Conservation (phyloP, 805 yeast species). For the Sporopachydermia quercuum region DNA sequence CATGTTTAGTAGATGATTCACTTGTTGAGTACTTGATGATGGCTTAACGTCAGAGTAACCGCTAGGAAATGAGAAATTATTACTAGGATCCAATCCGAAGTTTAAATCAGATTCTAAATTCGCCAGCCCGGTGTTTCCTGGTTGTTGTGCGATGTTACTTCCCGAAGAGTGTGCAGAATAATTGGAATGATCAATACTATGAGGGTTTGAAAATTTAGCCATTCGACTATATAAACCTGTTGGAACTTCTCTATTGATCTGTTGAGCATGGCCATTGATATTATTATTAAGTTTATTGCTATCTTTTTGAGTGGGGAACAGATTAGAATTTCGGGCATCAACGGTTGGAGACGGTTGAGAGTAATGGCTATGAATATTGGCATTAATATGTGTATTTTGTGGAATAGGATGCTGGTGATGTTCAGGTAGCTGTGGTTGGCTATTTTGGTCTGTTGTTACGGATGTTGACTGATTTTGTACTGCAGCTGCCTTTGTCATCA, state of each 20-base stretch:
- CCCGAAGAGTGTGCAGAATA: background rate
- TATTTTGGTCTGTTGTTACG: too few relatives aligned
- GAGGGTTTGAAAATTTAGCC: background rate
- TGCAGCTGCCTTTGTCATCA: slow-evolving; percentile 15
- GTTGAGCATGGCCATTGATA: background rate
- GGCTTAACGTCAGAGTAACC: too few relatives aligned
- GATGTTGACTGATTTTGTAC: background rate
- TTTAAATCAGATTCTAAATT: background rate
- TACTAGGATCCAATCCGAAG: too few relatives aligned
- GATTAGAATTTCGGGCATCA: background rate
- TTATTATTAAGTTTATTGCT: background rate
- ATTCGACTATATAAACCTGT: too few relatives aligned
- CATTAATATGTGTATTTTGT: background rate
- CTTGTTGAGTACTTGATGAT: too few relatives aligned
- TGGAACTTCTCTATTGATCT: too few relatives aligned
- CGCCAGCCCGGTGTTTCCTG: background rate
- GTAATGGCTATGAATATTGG: background rate
- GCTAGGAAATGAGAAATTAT: too few relatives aligned
- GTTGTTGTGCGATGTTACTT: background rate
- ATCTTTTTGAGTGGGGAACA: too few relatives aligned
- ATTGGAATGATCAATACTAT: background rate
- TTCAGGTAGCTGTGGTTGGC: too few relatives aligned
- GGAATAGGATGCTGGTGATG: too few relatives aligned
- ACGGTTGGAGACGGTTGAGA: background rate
- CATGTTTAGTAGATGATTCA: background rate